Evolutionary conservation across 169 alveolate species (phyloP), one percentile per base, ranked within the genome.

Genomic region (Plasmodium gonderi): DNA sequence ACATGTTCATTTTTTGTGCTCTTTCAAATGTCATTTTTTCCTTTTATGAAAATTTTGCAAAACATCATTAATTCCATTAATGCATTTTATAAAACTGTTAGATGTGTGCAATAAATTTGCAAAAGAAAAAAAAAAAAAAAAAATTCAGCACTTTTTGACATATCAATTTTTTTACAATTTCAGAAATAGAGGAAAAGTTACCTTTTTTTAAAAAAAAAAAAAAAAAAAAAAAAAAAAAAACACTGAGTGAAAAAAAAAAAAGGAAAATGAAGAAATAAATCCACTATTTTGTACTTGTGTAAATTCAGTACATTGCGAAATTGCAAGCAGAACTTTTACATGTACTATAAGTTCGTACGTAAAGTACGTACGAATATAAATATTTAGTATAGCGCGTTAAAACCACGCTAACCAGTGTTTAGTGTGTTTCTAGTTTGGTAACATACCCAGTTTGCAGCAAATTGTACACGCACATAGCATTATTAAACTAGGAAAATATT

Each of bases 91-190:
- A 23, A 60, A 54, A 77, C 49, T 77, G 75, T 77, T 77, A 77
- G 87, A 77, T 77, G 87, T 77, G 87, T 77, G 87, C 87, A 77
- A 77, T 77, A 77, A 45, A 29, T 17, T 69, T 69, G 51, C n/a
- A n/a, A 60, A 60, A 60, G 26, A 17, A 60, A 42, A 60, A 60
- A 17, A 60, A 42, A 60, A 20, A 60, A 20, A 51, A 0, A 7
- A 1, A 7, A 23, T 60, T 36, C 72, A 60, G 72, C 72, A 60
- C 8, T 60, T 60, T 60, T 60, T 60, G 69, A 74, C 26, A 38
- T 75, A 7, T 40, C 8, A 23, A 17, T 75, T 74, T 75, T 75
- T 75, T 75, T 75, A 12, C n/a, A n/a, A 11, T 54, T 54, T 14
- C n/a, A 11, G 12, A 36, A 36, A 75, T 75, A 9, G 51, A 75